phyloP scores from a whole-genome alignment of 2,329 filamentous ascomycete species.

The Stachybotrys elegans region DNA sequence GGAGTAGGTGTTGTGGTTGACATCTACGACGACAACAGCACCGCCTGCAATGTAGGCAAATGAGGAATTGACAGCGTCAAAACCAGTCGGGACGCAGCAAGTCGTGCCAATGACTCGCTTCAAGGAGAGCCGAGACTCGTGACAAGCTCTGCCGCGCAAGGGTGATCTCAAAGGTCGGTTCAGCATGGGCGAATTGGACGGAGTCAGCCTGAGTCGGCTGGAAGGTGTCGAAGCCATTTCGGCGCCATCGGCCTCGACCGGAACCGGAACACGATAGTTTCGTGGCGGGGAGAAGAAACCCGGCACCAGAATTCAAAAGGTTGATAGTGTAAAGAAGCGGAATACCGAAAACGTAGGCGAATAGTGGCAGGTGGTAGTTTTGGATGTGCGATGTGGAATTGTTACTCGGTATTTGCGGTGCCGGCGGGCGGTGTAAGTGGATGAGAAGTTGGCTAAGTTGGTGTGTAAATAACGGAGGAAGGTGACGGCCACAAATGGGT shows the following conservation, averaged over 20 bases:
- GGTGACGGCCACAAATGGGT: no score
- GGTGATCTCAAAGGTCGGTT: slow-evolving; percentile 61
- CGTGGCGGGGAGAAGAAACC: no score
- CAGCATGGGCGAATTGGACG: slow-evolving; percentile 69
- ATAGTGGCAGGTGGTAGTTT: no score
- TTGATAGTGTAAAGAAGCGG: no score
- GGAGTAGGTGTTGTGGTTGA: slow-evolving; percentile 58
- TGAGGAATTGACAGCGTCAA: slow-evolving; percentile 71
- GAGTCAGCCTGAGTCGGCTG: slow-evolving; percentile 63
- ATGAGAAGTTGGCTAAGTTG: no score
- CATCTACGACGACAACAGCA: slow-evolving; percentile 82
- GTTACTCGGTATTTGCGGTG: no score
- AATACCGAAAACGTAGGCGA: no score
- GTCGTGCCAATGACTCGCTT: slow-evolving; percentile 89
- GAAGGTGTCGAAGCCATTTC: slow-evolving; percentile 55
- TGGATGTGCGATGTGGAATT: no score
- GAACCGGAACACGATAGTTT: slow-evolving; percentile 9
- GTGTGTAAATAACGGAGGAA: no score
- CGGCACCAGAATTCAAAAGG: no score
- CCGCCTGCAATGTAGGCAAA: slow-evolving; percentile 94
- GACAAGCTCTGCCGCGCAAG: slow-evolving; percentile 39
- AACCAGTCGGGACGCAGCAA: slow-evolving; percentile 75
- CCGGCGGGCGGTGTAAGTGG: no score
- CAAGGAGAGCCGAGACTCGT: slow-evolving; percentile 62
- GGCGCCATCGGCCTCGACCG: slow-evolving; percentile 43